phyloP scores from a whole-genome alignment of 352 stramenopile species.

The Globisporangium lucens region DNA sequence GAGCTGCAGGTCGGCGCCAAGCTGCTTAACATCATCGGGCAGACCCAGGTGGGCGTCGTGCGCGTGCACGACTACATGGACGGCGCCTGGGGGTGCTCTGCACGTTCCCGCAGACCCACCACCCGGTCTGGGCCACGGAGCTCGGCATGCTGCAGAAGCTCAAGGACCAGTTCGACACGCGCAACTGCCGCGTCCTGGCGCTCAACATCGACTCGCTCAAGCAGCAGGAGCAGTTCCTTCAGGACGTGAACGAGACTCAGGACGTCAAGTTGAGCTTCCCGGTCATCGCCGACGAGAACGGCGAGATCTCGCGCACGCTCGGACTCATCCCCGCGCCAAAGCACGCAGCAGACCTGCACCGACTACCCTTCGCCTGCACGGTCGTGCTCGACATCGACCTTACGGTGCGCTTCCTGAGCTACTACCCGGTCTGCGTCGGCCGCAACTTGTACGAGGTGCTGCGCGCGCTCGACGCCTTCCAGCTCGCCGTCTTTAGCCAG shows the following conservation, averaged over 20 bases:
- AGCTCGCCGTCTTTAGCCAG: conserved; percentile 72
- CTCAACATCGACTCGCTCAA: conserved; percentile 40
- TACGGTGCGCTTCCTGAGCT: conserved; percentile 55
- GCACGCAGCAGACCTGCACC: conserved; percentile 46
- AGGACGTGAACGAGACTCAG: conserved; percentile 80
- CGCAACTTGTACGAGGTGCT: conserved; percentile 84
- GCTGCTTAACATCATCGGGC: conserved; percentile 66
- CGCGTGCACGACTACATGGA: conserved; percentile 73
- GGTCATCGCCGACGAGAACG: conserved; percentile 60
- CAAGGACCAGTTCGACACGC: conserved; percentile 72
- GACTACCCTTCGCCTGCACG: conserved; percentile 61
- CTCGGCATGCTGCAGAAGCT: conserved; percentile 80
- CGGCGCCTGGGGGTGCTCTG: conserved; percentile 61
- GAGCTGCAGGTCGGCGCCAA: conserved; percentile 66
- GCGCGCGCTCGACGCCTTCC: conserved; percentile 61
- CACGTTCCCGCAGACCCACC: conserved; percentile 67
- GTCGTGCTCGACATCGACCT: conserved; percentile 75
- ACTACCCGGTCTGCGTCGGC: conserved; percentile 67
- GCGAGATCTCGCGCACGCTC: conserved; percentile 58
- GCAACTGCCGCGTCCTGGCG: conserved; percentile 61
- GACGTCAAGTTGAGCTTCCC: conserved; percentile 75
- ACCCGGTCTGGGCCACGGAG: conserved; percentile 78
- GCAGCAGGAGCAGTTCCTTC: conserved; percentile 51
- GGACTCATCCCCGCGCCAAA: conserved; percentile 50
- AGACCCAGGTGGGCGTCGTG: conserved; percentile 70